Evolutionary conservation across 129 eudicot genomes (phyloP), one percentile per base, ranked within the genome.

Genomic region (Logfia minima): DNA sequence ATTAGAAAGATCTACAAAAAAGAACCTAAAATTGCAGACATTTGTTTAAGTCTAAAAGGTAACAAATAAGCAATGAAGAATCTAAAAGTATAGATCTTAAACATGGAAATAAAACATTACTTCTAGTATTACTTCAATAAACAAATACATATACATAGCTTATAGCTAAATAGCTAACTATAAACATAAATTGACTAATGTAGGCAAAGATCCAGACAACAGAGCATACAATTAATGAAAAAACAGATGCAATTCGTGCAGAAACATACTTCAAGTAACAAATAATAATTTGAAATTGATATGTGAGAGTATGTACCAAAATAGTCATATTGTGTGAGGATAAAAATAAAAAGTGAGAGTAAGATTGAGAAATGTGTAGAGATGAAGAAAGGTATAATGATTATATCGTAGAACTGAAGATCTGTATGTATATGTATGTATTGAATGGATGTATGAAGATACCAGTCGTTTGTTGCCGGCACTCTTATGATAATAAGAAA

Each of bases 391-490:
- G 68, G 79, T 59, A 66, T 71, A 60, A 39, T 65, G 29, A 76
- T 29, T n/a, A 23, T 60, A 24, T 24, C 76, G 68, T 75, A 80
- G 67, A 84, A 67, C 56, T 14, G 75, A 71, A 80, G 80, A 80
- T 84, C 84, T 84, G 32, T 24, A 26, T 60, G 66, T 45, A 45
- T 41, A 41, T 41, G 51, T 43, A 48, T 48, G 6, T 14, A 48
- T 14, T 48, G 18, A 13, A 14, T 43, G 41, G 8, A 1, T 5
- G 18, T 48, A 14, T 1, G 31, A 60, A 24, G 14, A 13, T 60
- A 60, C 66, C 66, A 82, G 81, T 45, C 74, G 82, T 76, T 76
- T 71, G 81, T 63, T 75, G 82, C 75, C 79, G 80, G 84, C 77
- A 74, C 32, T 66, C 51, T 19, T 6, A 59, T n/a, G 65, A 78